Evolutionary conservation across 2,329 filamentous ascomycete species (phyloP).

Genomic region (Penicillium palitans): DNA sequence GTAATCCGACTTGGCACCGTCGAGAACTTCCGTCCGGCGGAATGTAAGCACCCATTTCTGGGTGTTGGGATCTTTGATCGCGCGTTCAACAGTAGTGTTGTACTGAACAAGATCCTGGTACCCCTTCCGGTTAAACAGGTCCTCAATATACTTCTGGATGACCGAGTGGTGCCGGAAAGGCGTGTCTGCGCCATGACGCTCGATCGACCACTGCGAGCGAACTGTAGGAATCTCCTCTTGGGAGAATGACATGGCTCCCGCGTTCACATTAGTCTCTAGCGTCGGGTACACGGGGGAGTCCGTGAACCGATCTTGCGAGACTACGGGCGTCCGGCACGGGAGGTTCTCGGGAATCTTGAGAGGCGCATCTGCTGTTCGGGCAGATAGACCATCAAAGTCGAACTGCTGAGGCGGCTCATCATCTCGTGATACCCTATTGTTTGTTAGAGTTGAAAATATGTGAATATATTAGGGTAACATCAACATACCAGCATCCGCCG

Average conservation of each 20-base stretch:
- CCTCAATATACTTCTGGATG: slow-evolving; percentile 57
- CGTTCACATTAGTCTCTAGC: slow-evolving; percentile 66
- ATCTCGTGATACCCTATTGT: slow-evolving; percentile 33
- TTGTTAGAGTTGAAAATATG: neutral
- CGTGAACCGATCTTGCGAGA: slow-evolving; percentile 51
- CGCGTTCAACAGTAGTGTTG: slow-evolving; percentile 62
- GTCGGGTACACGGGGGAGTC: slow-evolving; percentile 63
- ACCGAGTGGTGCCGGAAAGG: slow-evolving; percentile 64
- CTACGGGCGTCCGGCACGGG: slow-evolving; percentile 49
- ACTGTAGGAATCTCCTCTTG: slow-evolving; percentile 55
- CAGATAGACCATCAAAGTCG: slow-evolving; percentile 50
- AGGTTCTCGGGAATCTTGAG: slow-evolving; percentile 50
- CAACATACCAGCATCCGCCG: slow-evolving; percentile 61
- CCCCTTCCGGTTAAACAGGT: slow-evolving; percentile 56
- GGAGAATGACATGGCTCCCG: slow-evolving; percentile 60
- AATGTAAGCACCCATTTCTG: slow-evolving; percentile 57
- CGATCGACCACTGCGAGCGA: slow-evolving; percentile 44
- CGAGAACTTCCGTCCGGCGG: slow-evolving; percentile 36
- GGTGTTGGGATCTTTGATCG: slow-evolving; percentile 49
- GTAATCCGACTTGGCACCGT: slow-evolving; percentile 47
- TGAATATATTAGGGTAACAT: slow-evolving; percentile 21
- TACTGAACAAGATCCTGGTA: slow-evolving; percentile 51
- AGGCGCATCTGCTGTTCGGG: slow-evolving; percentile 53
- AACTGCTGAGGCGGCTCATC: slow-evolving; percentile 44
- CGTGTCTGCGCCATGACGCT: slow-evolving; percentile 56